phyloP scores from a whole-genome alignment of 805 yeast genomes.

The Saturnispora hagleri region DNA sequence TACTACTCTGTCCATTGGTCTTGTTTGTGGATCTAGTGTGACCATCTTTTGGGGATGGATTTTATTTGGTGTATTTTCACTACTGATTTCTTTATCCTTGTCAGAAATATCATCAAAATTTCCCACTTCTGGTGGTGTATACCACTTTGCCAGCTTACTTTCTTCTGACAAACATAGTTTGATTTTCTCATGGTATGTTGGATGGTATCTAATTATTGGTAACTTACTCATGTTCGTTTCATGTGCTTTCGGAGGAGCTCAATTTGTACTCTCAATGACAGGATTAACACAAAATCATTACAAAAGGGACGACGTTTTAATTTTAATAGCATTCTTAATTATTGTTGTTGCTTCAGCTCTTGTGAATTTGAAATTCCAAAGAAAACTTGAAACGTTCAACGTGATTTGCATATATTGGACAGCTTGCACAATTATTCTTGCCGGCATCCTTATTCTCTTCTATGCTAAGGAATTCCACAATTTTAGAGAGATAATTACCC shows the following conservation, averaged over 20 bases:
- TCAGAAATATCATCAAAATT: slow-evolving; percentile 73
- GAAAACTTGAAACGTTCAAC: slow-evolving; percentile 53
- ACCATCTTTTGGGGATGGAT: slow-evolving; percentile 73
- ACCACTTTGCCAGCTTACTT: slow-evolving; percentile 66
- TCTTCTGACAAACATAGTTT: slow-evolving; percentile 50
- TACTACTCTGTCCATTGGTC: slow-evolving; percentile 60
- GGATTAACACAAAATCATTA: slow-evolving; percentile 53
- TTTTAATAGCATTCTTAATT: slow-evolving; percentile 46
- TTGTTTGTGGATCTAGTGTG: slow-evolving; percentile 69
- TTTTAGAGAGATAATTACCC: slow-evolving; percentile 48
- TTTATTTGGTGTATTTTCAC: slow-evolving; percentile 51
- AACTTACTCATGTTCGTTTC: slow-evolving; percentile 73
- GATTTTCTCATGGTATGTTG: slow-evolving; percentile 65
- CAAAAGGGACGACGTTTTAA: slow-evolving; percentile 45
- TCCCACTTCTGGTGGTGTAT: slow-evolving; percentile 69
- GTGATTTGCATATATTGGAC: slow-evolving; percentile 70
- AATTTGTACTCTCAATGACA: slow-evolving; percentile 56
- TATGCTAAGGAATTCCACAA: slow-evolving; percentile 53
- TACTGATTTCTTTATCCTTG: slow-evolving; percentile 59
- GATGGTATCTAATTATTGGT: slow-evolving; percentile 66
- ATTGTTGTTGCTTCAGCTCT: slow-evolving; percentile 53
- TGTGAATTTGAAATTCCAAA: slow-evolving; percentile 52
- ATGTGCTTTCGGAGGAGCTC: slow-evolving; percentile 68
- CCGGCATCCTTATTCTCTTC: slow-evolving; percentile 52
- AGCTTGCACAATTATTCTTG: slow-evolving; percentile 55